These are phyloP conservation scores for Yamadazyma epiphylla DNA, from an alignment of 1,139 yeast species.

Conservation along the genomic window DNA sequence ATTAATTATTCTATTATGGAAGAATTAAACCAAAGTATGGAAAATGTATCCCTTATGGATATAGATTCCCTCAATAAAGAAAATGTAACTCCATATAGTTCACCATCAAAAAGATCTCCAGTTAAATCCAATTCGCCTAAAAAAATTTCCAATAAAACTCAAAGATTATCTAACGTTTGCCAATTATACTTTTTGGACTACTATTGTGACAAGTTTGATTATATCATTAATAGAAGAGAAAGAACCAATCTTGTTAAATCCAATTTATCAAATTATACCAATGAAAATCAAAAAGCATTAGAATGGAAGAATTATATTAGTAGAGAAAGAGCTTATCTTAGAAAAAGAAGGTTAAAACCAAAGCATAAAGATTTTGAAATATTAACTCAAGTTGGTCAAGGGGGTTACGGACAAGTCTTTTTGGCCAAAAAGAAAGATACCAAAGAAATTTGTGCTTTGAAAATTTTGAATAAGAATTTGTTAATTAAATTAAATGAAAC, in stretches of 20 bases:
- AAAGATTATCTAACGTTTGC: constrained; percentile 82
- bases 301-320: constrained; percentile 84
- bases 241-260: constrained; percentile 66
- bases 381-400: constrained; percentile 98
- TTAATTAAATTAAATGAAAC: constrained; percentile 91
- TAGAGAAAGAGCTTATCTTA: constrained; percentile 76
- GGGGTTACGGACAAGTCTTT: constrained; percentile 98
- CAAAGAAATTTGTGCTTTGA: constrained; percentile 91
- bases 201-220: constrained; percentile 94
- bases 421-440: constrained; percentile 93
- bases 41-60: constrained; percentile 46
- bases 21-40: constrained; percentile 44
- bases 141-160: constrained; percentile 71
- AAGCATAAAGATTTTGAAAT: constrained; percentile 93
- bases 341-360: constrained; percentile 88
- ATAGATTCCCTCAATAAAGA: constrained; percentile 43
- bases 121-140: constrained; percentile 36
- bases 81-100: constrained; percentile 40
- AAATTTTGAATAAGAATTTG: constrained; percentile 83
- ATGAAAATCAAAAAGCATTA: constrained; percentile 45
- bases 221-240: constrained; percentile 82
- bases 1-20: constrained; percentile 14
- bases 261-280: constrained; percentile 39
- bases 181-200: constrained; percentile 85
- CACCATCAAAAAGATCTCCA: constrained; percentile 25